These are phyloP conservation scores for Tetrapisispora fleetii DNA, from an alignment of 805 yeast genomes.

Conservation along the genomic window DNA sequence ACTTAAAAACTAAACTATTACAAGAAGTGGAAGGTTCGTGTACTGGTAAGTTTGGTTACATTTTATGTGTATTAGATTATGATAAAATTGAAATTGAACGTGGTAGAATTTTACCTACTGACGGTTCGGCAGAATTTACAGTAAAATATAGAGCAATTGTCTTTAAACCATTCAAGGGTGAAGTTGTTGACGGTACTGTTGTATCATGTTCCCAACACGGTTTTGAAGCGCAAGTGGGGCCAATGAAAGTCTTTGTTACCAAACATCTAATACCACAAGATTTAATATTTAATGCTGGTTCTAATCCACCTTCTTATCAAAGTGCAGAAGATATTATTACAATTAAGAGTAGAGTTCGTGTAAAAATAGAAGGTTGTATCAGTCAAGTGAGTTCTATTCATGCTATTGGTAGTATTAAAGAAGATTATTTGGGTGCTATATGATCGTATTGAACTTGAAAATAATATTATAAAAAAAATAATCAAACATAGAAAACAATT, in stretches of 20 bases:
- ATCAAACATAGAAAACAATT: background rate
- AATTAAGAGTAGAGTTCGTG: slow-evolving; percentile 86
- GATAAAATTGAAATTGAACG: slow-evolving; percentile 92
- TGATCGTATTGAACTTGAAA: slow-evolving; percentile 3
- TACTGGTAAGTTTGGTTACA: slow-evolving; percentile 97
- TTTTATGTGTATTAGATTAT: slow-evolving; percentile 89
- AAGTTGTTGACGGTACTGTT: slow-evolving; percentile 94
- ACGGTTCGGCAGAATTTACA: slow-evolving; percentile 92
- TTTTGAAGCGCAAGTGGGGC: slow-evolving; percentile 96
- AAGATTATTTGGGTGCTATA: slow-evolving; percentile 87
- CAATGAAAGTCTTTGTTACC: slow-evolving; percentile 86
- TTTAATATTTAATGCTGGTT: slow-evolving; percentile 86
- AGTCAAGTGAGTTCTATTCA: slow-evolving; percentile 95
- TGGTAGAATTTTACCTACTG: slow-evolving; percentile 82
- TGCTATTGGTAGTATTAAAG: slow-evolving; percentile 96
- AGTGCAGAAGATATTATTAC: slow-evolving; percentile 91
- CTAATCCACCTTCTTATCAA: slow-evolving; percentile 97
- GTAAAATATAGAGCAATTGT: slow-evolving; percentile 95
- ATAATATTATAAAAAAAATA: background rate
- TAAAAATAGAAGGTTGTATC: slow-evolving; percentile 93
- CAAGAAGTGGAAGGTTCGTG: slow-evolving; percentile 98
- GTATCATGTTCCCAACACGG: slow-evolving; percentile 92
- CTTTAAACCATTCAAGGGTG: slow-evolving; percentile 98
- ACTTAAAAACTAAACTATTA: slow-evolving; percentile 74
- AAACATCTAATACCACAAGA: slow-evolving; percentile 92